Percentiles rank a stretch among this genome's conserved stretches.
Conservation (phyloP, 148 eudicot species). For the Camellia granthamiana region DNA sequence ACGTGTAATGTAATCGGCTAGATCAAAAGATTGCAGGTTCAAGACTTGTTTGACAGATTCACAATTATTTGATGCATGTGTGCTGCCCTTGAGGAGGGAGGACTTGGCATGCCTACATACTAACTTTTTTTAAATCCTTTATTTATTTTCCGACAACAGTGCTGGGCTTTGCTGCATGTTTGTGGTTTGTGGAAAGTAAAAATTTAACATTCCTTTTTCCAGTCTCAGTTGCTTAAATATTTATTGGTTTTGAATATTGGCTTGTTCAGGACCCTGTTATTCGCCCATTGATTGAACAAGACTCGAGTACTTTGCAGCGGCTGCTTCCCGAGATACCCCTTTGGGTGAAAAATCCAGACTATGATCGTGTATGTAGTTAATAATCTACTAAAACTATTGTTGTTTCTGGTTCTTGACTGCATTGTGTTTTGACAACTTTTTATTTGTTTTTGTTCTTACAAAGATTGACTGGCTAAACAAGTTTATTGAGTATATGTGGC, state of each 20-base stretch:
- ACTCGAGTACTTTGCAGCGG: constrained; percentile 50
- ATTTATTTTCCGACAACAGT: not conserved
- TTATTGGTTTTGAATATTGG: not conserved
- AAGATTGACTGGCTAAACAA: constrained; percentile 93
- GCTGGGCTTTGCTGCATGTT: not conserved
- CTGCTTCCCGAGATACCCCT: constrained; percentile 82
- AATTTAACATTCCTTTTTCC: not conserved
- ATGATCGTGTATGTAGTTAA: constrained; percentile 65
- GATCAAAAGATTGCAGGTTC: too few species aligned
- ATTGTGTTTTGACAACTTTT: constrained; percentile 11
- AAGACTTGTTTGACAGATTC: too few species aligned
- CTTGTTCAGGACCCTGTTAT: constrained; percentile 64
- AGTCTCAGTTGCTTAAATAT: not conserved
- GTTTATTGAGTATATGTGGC: constrained; percentile 80
- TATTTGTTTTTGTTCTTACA: constrained; percentile 19
- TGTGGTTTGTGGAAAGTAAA: not conserved
- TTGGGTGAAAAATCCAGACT: constrained; percentile 92
- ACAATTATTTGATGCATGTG: not conserved
- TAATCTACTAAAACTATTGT: constrained; percentile 7
- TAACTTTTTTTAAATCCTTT: not conserved
- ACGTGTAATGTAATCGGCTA: too few species aligned
- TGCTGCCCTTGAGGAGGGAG: not conserved
- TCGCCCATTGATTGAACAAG: constrained; percentile 73
- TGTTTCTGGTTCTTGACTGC: constrained; percentile 6
- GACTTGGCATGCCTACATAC: not conserved